Evolutionary conservation across 225 moss, liverwort and hornwort genomes (phyloP), one percentile per base, ranked within the genome.

Genomic region (Polytrichum commune): DNA sequence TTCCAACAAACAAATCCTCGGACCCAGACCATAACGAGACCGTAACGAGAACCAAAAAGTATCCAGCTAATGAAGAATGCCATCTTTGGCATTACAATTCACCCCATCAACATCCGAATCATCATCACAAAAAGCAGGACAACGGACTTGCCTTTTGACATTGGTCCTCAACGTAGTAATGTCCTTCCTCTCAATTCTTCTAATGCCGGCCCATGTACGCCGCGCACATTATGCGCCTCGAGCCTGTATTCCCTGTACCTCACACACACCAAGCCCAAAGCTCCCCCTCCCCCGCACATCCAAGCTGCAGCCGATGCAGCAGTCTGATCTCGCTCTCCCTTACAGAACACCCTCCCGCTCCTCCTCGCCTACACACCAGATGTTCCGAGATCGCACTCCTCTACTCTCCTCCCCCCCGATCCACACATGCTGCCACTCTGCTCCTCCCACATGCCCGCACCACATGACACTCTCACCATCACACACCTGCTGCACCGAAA

Each of bases 131-230:
- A 13, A 55, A 63, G 10, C 3, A 63, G 70, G 19, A 25, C 55
- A 65, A 76, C 65, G 33, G 32, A 54, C 77, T 82, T 29, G 72
- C 85, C 85, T 82, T 82, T 82, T 79, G 82, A 85, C 85, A 82
- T 85, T 82, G 78, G 72, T 74, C 62, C 72, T 27, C 69, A 28
- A 69, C 69, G 60, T 29, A 27, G 26, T 61, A 72, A 64, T 29
- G 56, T 20, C 7, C 67, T 69, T 7, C 7, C 67, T 69, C 10
- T 71, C 55, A 53, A 35, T 68, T 69, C 46, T 57, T 22, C 82
- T 85, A 82, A 57, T 66, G 24, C 22, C 32, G 64, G 33, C 57
- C 75, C 84, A 78, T 81, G 65, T 62, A 62, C 27, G 38, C 16
- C 56, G 4, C 35, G 19, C 38, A 18, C 27, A 62, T 67, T 23